A percentile compares a stretch with the other conserved stretches of the same genome.
These are phyloP conservation scores for Pichia kudriavzevii DNA, from an alignment of 1,139 yeast genomes.

Conservation along the genomic window DNA sequence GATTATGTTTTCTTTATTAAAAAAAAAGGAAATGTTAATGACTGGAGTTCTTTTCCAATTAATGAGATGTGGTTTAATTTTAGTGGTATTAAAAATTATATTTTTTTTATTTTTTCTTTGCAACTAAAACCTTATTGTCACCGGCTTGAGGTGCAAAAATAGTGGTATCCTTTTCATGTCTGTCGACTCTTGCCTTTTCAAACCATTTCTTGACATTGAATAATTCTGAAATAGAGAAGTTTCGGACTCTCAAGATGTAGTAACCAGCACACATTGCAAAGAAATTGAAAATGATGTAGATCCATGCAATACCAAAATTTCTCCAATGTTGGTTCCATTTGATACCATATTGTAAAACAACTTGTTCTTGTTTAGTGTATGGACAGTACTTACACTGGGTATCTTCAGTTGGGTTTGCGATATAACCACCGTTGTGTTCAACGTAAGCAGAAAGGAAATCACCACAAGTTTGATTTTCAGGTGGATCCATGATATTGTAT, in stretches of 20 bases:
- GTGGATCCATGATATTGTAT: slow-evolving; percentile 46
- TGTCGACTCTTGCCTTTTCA: slow-evolving; percentile 24
- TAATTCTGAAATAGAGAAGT: slow-evolving; percentile 16
- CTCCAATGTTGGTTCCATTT: slow-evolving; percentile 54
- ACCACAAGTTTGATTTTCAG: slow-evolving; percentile 53
- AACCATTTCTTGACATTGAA: slow-evolving; percentile 21
- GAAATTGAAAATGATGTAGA: slow-evolving; percentile 46
- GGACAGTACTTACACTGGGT: slow-evolving; percentile 40
- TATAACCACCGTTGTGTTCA: slow-evolving; percentile 41
- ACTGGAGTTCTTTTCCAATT: slow-evolving; percentile 1
- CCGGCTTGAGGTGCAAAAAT: slow-evolving; percentile 32
- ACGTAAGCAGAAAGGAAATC: slow-evolving; percentile 37
- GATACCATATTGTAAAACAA: slow-evolving; percentile 34
- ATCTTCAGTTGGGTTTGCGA: slow-evolving; percentile 46
- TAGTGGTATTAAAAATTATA: not conserved
- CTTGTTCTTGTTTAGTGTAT: slow-evolving; percentile 30
- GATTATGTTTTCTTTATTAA: not conserved
- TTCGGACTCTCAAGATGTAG: slow-evolving; percentile 24
- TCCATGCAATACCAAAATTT: slow-evolving; percentile 53
- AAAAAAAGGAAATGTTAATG: slow-evolving; percentile 1
- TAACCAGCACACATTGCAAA: slow-evolving; percentile 32
- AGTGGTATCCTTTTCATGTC: slow-evolving; percentile 36
- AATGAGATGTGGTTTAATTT: too few relatives aligned
- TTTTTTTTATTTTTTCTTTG: slow-evolving; percentile 11
- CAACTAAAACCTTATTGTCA: slow-evolving; percentile 30